phyloP scores from a whole-genome alignment of 23 red algal species.

The Gracilaria domingensis region DNA sequence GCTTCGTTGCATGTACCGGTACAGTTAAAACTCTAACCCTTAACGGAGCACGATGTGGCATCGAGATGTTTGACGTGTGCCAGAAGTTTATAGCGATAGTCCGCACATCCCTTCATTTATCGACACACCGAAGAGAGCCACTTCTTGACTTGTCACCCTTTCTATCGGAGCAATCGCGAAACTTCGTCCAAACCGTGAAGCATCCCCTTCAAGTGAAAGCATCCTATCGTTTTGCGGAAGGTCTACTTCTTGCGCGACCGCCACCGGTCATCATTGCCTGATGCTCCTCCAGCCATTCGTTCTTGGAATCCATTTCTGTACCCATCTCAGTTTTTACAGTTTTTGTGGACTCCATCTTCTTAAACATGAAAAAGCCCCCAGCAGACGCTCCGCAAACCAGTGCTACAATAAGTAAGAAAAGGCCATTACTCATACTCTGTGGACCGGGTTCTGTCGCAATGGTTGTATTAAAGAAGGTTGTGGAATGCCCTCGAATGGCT shows the following conservation, averaged over 20 bases:
- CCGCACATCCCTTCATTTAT: neutral
- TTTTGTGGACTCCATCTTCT: conserved; percentile 24
- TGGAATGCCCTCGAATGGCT: conserved; percentile 67
- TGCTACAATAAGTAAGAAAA: conserved; percentile 61
- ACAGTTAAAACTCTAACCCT: neutral
- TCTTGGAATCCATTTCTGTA: conserved; percentile 43
- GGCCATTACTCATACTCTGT: conserved; percentile 46
- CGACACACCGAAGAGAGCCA: neutral
- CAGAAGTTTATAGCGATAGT: neutral
- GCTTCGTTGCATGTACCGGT: neutral
- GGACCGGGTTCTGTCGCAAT: conserved; percentile 53
- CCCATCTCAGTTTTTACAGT: conserved; percentile 48
- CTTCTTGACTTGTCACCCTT: neutral
- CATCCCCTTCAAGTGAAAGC: too few species aligned
- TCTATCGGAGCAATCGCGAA: too few species aligned
- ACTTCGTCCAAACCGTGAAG: neutral
- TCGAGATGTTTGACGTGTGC: neutral
- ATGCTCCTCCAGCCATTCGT: conserved; percentile 78
- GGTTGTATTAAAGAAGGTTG: conserved; percentile 82
- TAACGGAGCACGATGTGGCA: neutral
- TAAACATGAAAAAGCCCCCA: conserved; percentile 39
- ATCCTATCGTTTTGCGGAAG: conserved; percentile 19
- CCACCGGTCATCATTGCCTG: conserved; percentile 56
- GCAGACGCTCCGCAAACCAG: conserved; percentile 24
- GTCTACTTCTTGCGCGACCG: conserved; percentile 45